A percentile compares a stretch with the other conserved stretches of the same genome.
Evolutionary conservation across 805 yeast species (phyloP).

Genomic region (Barnettozyma sp.): DNA sequence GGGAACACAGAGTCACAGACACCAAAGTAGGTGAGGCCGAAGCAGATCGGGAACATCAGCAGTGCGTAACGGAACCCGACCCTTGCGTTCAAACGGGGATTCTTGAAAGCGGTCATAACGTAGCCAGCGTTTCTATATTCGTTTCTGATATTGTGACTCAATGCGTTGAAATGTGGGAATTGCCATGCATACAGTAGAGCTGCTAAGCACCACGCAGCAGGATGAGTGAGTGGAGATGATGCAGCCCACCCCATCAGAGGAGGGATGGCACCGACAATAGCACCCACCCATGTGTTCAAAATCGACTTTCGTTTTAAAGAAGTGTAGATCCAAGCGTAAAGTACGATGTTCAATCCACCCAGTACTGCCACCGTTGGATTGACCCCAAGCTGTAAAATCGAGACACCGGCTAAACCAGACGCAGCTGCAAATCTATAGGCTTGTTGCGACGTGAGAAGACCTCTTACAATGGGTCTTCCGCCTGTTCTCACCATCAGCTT

Average conservation of each 20-base stretch:
- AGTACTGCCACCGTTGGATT: conserved; percentile 76
- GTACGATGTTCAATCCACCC: conserved; percentile 72
- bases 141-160: conserved; percentile 79
- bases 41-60: conserved; percentile 91
- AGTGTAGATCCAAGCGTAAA: conserved; percentile 89
- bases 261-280: conserved; percentile 97
- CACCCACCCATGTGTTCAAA: conserved; percentile 96
- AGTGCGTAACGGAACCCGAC: conserved; percentile 87
- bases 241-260: conserved; percentile 99
- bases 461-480: conserved; percentile 84
- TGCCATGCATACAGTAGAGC: conserved; percentile 94
- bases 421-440: conserved; percentile 76
- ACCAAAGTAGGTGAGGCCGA: conserved; percentile 68
- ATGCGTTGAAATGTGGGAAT: conserved; percentile 93
- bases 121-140: conserved; percentile 93
- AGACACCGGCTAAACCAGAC: conserved; percentile 65
- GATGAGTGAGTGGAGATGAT: conserved; percentile 68
- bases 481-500: conserved; percentile 81
- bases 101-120: conserved; percentile 93
- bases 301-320: conserved; percentile 81
- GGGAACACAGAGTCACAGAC: conserved; percentile 79
- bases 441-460: conserved; percentile 63
- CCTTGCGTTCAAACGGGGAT: conserved; percentile 86
- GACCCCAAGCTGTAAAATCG: conserved; percentile 69
- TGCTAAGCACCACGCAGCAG: conserved; percentile 95